Evolutionary conservation across 2,329 filamentous ascomycete species (phyloP).

Genomic region (Aspergillus pseudoviridinutans): DNA sequence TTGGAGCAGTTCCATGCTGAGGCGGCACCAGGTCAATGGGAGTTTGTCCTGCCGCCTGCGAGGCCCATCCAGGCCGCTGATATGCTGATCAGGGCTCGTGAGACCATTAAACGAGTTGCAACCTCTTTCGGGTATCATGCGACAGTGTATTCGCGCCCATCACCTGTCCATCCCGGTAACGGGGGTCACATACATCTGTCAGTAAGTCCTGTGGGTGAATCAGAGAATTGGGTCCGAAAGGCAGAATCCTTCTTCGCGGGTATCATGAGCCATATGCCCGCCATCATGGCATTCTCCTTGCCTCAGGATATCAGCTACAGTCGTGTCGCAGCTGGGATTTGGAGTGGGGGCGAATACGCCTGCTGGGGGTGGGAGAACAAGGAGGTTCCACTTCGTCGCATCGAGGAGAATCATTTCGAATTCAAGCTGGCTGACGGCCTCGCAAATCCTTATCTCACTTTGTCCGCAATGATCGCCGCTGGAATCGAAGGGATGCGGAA

Average conservation of each 20-base stretch:
- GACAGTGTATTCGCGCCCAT: constrained; percentile 19
- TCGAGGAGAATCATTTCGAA: constrained; percentile 20
- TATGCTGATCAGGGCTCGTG: constrained; percentile 18
- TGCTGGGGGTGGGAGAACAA: constrained; percentile 26
- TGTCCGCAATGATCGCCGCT: constrained; percentile 19
- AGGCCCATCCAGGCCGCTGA: constrained; percentile 20
- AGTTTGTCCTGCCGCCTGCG: constrained; percentile 21
- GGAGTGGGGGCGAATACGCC: constrained; percentile 25
- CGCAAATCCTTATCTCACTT: constrained; percentile 27
- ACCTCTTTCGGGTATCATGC: constrained; percentile 14
- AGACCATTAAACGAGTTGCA: constrained; percentile 16
- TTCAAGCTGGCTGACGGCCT: constrained; percentile 25
- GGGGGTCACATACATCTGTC: constrained; percentile 26
- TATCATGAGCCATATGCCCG: constrained; percentile 19
- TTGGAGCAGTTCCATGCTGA: constrained; percentile 26
- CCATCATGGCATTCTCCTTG: constrained; percentile 21
- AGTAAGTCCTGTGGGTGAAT: constrained; percentile 6
- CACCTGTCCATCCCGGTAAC: constrained; percentile 9
- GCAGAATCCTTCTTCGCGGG: constrained; percentile 21
- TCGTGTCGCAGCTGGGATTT: constrained; percentile 20
- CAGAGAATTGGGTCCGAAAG: neutral
- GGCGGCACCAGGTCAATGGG: constrained; percentile 22
- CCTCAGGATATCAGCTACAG: constrained; percentile 21
- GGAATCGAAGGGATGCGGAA: constrained; percentile 14
- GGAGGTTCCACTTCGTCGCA: constrained; percentile 20